phyloP scores from a whole-genome alignment of 352 stramenopile genomes.

The Plasmopara viticola region DNA sequence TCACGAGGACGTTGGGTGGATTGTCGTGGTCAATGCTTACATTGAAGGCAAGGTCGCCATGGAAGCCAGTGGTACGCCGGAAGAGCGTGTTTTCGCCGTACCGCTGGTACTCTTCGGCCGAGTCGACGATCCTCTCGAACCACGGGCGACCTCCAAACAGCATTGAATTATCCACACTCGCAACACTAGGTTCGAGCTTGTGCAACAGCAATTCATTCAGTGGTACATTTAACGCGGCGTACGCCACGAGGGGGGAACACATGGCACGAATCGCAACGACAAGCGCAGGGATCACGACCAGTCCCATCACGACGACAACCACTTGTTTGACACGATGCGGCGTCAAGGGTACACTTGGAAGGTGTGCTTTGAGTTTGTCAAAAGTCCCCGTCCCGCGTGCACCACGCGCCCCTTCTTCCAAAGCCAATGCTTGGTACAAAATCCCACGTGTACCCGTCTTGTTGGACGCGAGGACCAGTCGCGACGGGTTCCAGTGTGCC shows the following conservation, averaged over 20 bases:
- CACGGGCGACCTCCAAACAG: background rate
- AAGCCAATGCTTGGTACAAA: background rate
- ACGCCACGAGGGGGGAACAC: conserved; percentile 4
- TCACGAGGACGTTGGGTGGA: conserved; percentile 3
- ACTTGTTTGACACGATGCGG: background rate
- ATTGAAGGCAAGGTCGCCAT: conserved; percentile 5
- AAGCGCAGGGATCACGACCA: background rate
- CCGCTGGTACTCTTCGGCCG: background rate
- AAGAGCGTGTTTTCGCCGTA: conserved; percentile 2
- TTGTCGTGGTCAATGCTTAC: conserved; percentile 3
- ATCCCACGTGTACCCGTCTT: too few species aligned
- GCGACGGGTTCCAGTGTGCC: conserved; percentile 2
- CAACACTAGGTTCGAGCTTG: background rate
- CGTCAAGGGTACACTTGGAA: too few species aligned
- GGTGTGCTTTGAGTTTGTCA: too few species aligned
- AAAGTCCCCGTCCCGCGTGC: too few species aligned
- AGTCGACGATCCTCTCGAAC: conserved; percentile 2
- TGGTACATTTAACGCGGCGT: conserved; percentile 5
- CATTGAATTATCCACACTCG: background rate
- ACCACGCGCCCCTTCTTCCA: background rate
- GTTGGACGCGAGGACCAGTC: background rate
- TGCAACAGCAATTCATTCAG: conserved; percentile 6
- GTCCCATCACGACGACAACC: conserved; percentile 1
- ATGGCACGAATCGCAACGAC: background rate
- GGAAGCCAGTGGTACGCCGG: conserved; percentile 4